Percentiles rank a stretch among this genome's conserved stretches.
Evolutionary conservation across 768 basidiomycete species (phyloP).

Genomic region (Pholiota molesta): DNA sequence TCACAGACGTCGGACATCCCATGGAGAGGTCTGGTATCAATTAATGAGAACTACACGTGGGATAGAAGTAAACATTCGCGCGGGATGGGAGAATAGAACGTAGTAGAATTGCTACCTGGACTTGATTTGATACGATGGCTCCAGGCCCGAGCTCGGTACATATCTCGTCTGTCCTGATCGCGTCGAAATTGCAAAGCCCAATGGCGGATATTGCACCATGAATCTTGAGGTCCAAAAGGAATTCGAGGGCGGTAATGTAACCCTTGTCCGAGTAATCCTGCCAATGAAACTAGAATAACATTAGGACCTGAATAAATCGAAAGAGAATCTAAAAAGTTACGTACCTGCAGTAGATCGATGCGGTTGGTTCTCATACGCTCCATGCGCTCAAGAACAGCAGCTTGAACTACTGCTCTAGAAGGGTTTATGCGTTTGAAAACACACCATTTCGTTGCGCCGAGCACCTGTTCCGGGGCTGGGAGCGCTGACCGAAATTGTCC

Average conservation of each 20-base stretch:
- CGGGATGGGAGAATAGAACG: neutral
- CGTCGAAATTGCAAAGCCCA: slow-evolving; percentile 84
- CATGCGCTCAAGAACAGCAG: slow-evolving; percentile 70
- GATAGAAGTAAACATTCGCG: neutral
- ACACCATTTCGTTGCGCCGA: slow-evolving; percentile 90
- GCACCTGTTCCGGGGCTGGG: slow-evolving; percentile 40
- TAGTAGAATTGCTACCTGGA: slow-evolving; percentile 54
- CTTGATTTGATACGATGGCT: slow-evolving; percentile 79
- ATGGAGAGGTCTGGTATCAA: slow-evolving; percentile 77
- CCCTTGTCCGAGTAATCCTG: slow-evolving; percentile 60
- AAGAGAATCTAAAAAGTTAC: neutral
- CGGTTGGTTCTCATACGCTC: slow-evolving; percentile 60
- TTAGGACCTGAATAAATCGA: neutral
- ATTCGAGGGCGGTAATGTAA: slow-evolving; percentile 46
- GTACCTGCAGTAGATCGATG: slow-evolving; percentile 76
- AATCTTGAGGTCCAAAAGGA: slow-evolving; percentile 60
- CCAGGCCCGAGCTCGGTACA: slow-evolving; percentile 74
- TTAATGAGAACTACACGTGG: slow-evolving; percentile 68
- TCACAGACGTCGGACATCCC: slow-evolving; percentile 79
- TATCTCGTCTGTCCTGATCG: slow-evolving; percentile 75
- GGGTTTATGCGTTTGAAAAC: slow-evolving; percentile 60
- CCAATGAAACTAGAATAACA: slow-evolving; percentile 70
- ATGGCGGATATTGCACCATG: slow-evolving; percentile 65
- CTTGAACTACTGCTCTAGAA: slow-evolving; percentile 59
- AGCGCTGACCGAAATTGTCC: slow-evolving; percentile 66